Evolutionary conservation across 495 filamentous ascomycete species (phyloP).

Genomic region (Annulohypoxylon moriforme): DNA sequence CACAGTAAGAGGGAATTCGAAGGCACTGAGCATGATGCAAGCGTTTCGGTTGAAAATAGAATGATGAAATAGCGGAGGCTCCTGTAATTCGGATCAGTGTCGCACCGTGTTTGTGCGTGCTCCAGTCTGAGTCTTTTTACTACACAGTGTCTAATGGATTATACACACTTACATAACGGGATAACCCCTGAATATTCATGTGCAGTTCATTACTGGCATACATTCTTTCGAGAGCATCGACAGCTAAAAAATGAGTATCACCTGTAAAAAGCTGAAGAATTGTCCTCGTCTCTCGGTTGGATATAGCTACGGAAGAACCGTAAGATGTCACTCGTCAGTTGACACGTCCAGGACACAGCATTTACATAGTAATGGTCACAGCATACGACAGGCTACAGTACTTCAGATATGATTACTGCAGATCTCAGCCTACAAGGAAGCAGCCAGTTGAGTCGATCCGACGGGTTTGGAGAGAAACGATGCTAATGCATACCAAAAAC

Average conservation of each 20-base stretch:
- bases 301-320: constrained; percentile 25
- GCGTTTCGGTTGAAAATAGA: constrained; percentile 35
- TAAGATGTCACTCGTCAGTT: constrained; percentile 15
- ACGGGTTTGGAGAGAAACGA: constrained; percentile 26
- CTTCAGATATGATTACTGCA: constrained; percentile 38
- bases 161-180: not conserved
- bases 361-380: constrained; percentile 17
- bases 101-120: constrained; percentile 38
- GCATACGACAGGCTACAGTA: constrained; percentile 34
- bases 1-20: constrained; percentile 21
- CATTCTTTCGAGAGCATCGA: not conserved
- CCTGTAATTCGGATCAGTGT: constrained; percentile 24
- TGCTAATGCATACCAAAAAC: constrained; percentile 40
- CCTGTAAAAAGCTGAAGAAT: not conserved
- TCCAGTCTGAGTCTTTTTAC: constrained; percentile 16
- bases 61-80: constrained; percentile 32
- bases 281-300: constrained; percentile 15
- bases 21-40: constrained; percentile 30
- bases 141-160: not conserved
- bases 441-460: constrained; percentile 34
- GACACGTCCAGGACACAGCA: constrained; percentile 12
- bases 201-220: constrained; percentile 1
- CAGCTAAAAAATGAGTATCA: not conserved
- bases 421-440: constrained; percentile 31
- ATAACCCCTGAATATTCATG: constrained; percentile 5